phyloP scores from a whole-genome alignment of 305 asterid species.

The Plantago lanceolata region DNA sequence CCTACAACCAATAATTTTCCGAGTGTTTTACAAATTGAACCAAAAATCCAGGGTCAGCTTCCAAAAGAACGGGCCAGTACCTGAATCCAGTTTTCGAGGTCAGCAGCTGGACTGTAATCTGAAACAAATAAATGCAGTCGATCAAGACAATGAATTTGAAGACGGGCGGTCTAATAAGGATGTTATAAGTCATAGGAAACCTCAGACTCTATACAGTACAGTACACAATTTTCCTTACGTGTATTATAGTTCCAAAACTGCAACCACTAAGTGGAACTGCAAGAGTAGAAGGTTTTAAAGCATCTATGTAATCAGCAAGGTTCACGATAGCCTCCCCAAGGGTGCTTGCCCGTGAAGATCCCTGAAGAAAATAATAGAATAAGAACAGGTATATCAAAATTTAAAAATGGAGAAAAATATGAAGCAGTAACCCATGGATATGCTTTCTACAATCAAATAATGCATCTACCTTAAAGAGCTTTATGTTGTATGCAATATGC shows the following conservation, averaged over 20 bases:
- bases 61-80: slow-evolving; percentile 40
- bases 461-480: too few species aligned
- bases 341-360: slow-evolving; percentile 84
- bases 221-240: slow-evolving; percentile 43
- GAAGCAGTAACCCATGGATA: too few species aligned
- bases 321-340: slow-evolving; percentile 93
- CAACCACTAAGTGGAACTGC: slow-evolving; percentile 85
- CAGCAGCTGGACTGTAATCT: slow-evolving; percentile 89
- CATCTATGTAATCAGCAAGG: slow-evolving; percentile 93
- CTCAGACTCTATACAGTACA: not conserved
- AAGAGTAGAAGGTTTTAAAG: slow-evolving; percentile 65
- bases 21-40: slow-evolving; percentile 16
- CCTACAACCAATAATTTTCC: slow-evolving; percentile 39
- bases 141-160: slow-evolving; percentile 11
- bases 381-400: slow-evolving; percentile 10
- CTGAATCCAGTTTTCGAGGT: slow-evolving; percentile 99
- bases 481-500: too few species aligned
- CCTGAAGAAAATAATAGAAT: slow-evolving; percentile 45
- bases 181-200: not conserved
- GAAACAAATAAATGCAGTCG: slow-evolving; percentile 40
- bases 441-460: too few species aligned
- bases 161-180: not conserved
- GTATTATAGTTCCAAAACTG: slow-evolving; percentile 79
- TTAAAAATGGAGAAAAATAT: slow-evolving; percentile 4
- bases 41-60: slow-evolving; percentile 19